Evolutionary conservation across 2,329 filamentous ascomycete species (phyloP).

Genomic region (Penicillium hesseltinei): DNA sequence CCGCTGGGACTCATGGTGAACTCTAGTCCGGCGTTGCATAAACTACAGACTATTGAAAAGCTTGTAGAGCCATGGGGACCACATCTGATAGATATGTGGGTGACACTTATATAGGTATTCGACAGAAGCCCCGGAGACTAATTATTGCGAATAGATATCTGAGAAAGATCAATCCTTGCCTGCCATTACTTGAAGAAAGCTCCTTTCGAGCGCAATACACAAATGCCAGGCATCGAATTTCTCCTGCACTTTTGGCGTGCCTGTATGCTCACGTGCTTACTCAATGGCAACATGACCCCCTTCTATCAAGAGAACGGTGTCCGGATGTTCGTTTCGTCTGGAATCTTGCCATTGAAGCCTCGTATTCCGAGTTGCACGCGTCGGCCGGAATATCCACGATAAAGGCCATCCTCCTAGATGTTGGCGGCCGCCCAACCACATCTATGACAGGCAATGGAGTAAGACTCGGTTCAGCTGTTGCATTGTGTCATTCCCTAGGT

Average conservation of each 20-base stretch:
- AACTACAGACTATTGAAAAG: slow-evolving; percentile 49
- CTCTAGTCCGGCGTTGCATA: slow-evolving; percentile 2
- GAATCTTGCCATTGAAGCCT: slow-evolving; percentile 56
- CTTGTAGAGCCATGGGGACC: slow-evolving; percentile 36
- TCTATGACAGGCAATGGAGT: slow-evolving; percentile 56
- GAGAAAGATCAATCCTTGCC: slow-evolving; percentile 50
- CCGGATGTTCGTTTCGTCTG: slow-evolving; percentile 58
- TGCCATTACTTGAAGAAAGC: slow-evolving; percentile 54
- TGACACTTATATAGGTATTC: background rate
- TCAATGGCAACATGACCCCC: slow-evolving; percentile 49
- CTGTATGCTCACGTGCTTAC: slow-evolving; percentile 53
- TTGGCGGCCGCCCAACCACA: slow-evolving; percentile 55
- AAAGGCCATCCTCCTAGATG: slow-evolving; percentile 53
- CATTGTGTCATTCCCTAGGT: slow-evolving; percentile 55
- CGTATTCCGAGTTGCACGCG: slow-evolving; percentile 55
- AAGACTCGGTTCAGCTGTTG: slow-evolving; percentile 51
- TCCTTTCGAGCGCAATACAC: slow-evolving; percentile 47
- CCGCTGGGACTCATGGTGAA: slow-evolving; percentile 10
- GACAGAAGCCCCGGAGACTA: background rate
- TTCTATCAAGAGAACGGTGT: slow-evolving; percentile 35
- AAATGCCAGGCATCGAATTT: slow-evolving; percentile 47
- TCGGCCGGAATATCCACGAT: slow-evolving; percentile 56
- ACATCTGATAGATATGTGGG: slow-evolving; percentile 3
- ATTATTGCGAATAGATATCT: slow-evolving; percentile 45
- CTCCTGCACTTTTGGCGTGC: slow-evolving; percentile 52